Percentiles rank a stretch among this genome's conserved stretches.
phyloP scores from a whole-genome alignment of 768 basidiomycete species.

The Phaeotremella fagi region DNA sequence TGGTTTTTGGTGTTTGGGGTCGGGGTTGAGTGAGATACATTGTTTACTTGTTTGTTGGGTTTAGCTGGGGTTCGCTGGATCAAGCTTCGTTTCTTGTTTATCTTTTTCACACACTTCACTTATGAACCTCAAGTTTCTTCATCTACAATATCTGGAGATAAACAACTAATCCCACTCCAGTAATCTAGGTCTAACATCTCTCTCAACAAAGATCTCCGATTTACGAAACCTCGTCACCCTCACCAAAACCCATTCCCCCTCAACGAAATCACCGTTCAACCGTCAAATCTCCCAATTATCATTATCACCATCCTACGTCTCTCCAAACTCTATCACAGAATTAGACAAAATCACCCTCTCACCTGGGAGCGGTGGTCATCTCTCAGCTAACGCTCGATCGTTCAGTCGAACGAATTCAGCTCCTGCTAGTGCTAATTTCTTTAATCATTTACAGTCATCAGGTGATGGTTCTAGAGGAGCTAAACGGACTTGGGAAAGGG shows the following conservation, averaged over 20 bases:
- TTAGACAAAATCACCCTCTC: slow-evolving; percentile 7
- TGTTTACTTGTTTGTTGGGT: too few relatives aligned
- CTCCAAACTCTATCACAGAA: background rate
- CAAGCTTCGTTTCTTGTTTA: too few relatives aligned
- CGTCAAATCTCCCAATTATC: background rate
- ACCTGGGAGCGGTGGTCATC: slow-evolving; percentile 13
- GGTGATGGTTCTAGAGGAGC: background rate
- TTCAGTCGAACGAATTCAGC: slow-evolving; percentile 31
- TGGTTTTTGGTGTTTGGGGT: too few relatives aligned
- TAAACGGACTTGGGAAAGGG: slow-evolving; percentile 1
- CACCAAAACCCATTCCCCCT: slow-evolving; percentile 5
- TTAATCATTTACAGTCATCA: background rate
- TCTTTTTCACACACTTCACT: too few relatives aligned
- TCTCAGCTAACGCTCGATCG: slow-evolving; percentile 23
- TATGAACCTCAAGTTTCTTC: background rate
- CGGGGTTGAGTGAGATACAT: too few relatives aligned
- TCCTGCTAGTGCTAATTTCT: slow-evolving; percentile 17
- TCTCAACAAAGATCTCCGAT: slow-evolving; percentile 40
- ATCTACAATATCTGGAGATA: background rate
- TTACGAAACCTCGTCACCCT: slow-evolving; percentile 41
- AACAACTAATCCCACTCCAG: background rate
- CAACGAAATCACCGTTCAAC: background rate
- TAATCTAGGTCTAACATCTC: slow-evolving; percentile 19
- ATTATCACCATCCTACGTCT: background rate
- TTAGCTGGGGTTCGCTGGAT: too few relatives aligned